A percentile compares a stretch with the other conserved stretches of the same genome.
phyloP scores from a whole-genome alignment of 768 basidiomycete genomes.

The Erythrobasidium yunnanense region DNA sequence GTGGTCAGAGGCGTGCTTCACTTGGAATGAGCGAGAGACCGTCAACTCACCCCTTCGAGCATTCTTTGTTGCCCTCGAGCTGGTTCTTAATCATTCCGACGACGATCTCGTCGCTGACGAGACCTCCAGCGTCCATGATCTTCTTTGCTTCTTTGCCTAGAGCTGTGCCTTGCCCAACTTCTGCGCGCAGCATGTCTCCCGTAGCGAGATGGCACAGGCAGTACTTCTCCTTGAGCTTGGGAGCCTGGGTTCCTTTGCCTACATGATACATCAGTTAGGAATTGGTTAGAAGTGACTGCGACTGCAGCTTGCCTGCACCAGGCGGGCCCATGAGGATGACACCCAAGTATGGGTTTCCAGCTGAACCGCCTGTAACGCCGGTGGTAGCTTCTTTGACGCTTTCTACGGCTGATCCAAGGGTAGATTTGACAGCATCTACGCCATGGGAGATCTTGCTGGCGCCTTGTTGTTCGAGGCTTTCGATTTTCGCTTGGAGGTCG shows the following conservation, averaged over 20 bases:
- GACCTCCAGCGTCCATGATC: constrained; percentile 91
- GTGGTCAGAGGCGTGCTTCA: neutral
- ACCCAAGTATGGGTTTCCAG: constrained; percentile 59
- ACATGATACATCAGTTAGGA: constrained; percentile 3
- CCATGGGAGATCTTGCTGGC: constrained; percentile 25
- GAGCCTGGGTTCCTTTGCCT: constrained; percentile 99
- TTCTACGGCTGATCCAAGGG: constrained; percentile 45
- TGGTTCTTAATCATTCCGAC: constrained; percentile 95
- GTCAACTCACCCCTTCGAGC: constrained; percentile 79
- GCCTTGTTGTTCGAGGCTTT: constrained; percentile 59
- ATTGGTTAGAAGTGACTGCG: too few species aligned
- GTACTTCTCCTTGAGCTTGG: constrained; percentile 78
- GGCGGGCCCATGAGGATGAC: constrained; percentile 93
- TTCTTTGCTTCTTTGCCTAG: constrained; percentile 90
- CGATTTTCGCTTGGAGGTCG: constrained; percentile 85
- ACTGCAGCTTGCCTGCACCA: constrained; percentile 65
- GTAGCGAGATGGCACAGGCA: constrained; percentile 97
- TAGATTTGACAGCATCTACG: constrained; percentile 34
- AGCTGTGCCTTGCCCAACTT: constrained; percentile 73
- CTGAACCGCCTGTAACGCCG: constrained; percentile 40
- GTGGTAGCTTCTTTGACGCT: too few species aligned
- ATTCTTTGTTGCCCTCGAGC: constrained; percentile 78
- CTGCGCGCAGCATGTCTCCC: constrained; percentile 95
- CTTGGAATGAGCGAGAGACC: neutral
- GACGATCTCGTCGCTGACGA: constrained; percentile 93